Evolutionary conservation across 2,329 filamentous ascomycete species (phyloP).

Genomic region (Leptographium procerum): DNA sequence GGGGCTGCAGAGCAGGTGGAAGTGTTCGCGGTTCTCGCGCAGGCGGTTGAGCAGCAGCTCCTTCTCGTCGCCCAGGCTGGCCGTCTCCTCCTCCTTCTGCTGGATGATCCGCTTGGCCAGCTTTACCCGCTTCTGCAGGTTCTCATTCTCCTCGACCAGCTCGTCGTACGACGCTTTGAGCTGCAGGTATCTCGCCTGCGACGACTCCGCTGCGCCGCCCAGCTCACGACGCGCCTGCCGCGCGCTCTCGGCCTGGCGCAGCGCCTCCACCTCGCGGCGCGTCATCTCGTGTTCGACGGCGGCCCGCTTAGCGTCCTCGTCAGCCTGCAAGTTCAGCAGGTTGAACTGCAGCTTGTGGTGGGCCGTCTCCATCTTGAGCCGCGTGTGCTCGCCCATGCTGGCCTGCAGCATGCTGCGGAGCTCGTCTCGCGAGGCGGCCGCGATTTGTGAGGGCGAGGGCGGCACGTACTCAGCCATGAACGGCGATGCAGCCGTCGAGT

Average conservation of each 20-base stretch:
- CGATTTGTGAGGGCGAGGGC: conserved; percentile 38
- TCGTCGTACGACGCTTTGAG: conserved; percentile 56
- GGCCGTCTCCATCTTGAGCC: conserved; percentile 68
- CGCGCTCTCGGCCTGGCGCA: conserved; percentile 63
- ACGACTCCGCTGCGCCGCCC: conserved; percentile 33
- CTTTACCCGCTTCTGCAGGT: conserved; percentile 52
- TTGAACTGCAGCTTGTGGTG: conserved; percentile 88
- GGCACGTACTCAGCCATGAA: conserved; percentile 29
- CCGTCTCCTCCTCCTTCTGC: conserved; percentile 63
- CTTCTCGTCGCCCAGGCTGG: conserved; percentile 62
- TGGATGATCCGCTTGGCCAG: conserved; percentile 70
- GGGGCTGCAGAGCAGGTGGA: conserved; percentile 67
- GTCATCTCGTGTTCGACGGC: conserved; percentile 87
- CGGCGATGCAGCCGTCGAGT: conserved; percentile 1
- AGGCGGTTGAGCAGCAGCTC: conserved; percentile 71
- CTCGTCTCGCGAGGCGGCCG: conserved; percentile 41
- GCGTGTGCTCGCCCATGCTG: conserved; percentile 44
- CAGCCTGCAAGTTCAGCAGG: conserved; percentile 71
- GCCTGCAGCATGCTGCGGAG: conserved; percentile 44
- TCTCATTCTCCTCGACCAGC: conserved; percentile 53
- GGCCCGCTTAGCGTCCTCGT: conserved; percentile 74
- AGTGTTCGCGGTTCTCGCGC: conserved; percentile 78
- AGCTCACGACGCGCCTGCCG: conserved; percentile 47
- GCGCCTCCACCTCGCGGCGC: conserved; percentile 74
- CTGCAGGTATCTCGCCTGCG: conserved; percentile 45